These are phyloP conservation scores for Thraustochytrium aureum DNA, from an alignment of 352 stramenopile genomes.

Conservation along the genomic window DNA sequence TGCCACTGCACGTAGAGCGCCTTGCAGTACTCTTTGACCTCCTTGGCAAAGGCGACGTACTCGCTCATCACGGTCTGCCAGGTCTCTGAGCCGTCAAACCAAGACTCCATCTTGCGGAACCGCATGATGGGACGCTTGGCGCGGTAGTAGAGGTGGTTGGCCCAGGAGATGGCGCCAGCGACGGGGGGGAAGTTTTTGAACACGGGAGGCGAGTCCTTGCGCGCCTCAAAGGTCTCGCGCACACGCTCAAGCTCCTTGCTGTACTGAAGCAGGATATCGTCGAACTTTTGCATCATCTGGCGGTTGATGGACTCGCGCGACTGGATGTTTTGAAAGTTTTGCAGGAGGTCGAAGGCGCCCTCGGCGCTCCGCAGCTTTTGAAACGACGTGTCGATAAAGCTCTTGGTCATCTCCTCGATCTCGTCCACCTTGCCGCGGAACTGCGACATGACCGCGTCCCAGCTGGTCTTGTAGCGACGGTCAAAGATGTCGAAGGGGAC, in stretches of 20 bases:
- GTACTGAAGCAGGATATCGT: slow-evolving; percentile 95
- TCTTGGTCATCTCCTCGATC: slow-evolving; percentile 91
- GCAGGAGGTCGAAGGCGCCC: slow-evolving; percentile 92
- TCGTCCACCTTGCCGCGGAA: slow-evolving; percentile 89
- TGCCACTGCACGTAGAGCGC: slow-evolving; percentile 89
- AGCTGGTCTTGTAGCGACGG: slow-evolving; percentile 83
- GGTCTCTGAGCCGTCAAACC: slow-evolving; percentile 77
- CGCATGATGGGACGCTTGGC: slow-evolving; percentile 92
- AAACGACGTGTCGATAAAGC: slow-evolving; percentile 94
- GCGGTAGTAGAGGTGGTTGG: slow-evolving; percentile 74
- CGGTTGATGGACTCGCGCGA: slow-evolving; percentile 93
- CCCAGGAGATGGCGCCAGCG: slow-evolving; percentile 67
- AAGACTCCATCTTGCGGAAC: slow-evolving; percentile 87
- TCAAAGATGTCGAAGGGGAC: slow-evolving; percentile 92
- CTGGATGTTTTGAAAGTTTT: slow-evolving; percentile 96
- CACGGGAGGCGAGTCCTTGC: slow-evolving; percentile 75
- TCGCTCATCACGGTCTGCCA: slow-evolving; percentile 90
- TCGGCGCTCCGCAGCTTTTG: slow-evolving; percentile 91
- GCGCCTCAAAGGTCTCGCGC: slow-evolving; percentile 78
- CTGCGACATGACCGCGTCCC: slow-evolving; percentile 88
- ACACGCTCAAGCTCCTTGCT: slow-evolving; percentile 90
- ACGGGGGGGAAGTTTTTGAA: slow-evolving; percentile 92
- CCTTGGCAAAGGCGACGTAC: slow-evolving; percentile 87
- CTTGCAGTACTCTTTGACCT: slow-evolving; percentile 88
- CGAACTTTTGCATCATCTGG: slow-evolving; percentile 96